These are phyloP conservation scores for Pseudozyma sp. DNA, from an alignment of 1,284 basidiomycete species.

Conservation along the genomic window DNA sequence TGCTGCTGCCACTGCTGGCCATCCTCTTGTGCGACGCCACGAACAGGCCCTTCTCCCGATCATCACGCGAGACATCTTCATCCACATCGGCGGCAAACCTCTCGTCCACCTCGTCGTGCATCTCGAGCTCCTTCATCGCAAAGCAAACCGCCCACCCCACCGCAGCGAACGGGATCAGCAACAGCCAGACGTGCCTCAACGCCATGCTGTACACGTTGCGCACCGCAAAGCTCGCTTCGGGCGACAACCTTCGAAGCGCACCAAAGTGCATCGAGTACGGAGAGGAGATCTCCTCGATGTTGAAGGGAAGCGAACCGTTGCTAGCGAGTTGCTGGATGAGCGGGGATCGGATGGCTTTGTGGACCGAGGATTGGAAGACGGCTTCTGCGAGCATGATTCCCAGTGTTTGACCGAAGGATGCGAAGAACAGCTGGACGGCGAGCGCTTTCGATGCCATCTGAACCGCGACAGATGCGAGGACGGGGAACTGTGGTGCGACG, in stretches of 20 bases:
- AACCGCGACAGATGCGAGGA: constrained; percentile 27
- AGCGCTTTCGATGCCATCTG: constrained; percentile 29
- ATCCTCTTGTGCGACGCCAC: background rate
- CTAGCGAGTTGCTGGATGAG: constrained; percentile 15
- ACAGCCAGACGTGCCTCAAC: constrained; percentile 28
- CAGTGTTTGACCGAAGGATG: constrained; percentile 43
- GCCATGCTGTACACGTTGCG: constrained; percentile 21
- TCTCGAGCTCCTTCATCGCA: constrained; percentile 30
- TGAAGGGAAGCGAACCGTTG: constrained; percentile 33
- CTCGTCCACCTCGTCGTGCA: constrained; percentile 45
- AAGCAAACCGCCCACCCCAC: constrained; percentile 24
- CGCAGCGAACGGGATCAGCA: constrained; percentile 31
- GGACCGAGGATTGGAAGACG: constrained; percentile 39
- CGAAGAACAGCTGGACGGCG: constrained; percentile 34
- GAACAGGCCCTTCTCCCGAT: constrained; percentile 10
- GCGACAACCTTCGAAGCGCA: constrained; percentile 7
- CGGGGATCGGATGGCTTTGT: constrained; percentile 25
- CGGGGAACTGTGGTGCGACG: constrained; percentile 46
- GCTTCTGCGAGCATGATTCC: constrained; percentile 50
- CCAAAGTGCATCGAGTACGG: constrained; percentile 35
- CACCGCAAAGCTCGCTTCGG: constrained; percentile 14
- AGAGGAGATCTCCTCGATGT: constrained; percentile 33
- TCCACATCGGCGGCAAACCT: constrained; percentile 22
- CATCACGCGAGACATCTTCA: background rate
- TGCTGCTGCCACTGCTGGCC: background rate